Evolutionary conservation across 2,329 filamentous ascomycete species (phyloP).

Genomic region (Xylariaceae sp.): DNA sequence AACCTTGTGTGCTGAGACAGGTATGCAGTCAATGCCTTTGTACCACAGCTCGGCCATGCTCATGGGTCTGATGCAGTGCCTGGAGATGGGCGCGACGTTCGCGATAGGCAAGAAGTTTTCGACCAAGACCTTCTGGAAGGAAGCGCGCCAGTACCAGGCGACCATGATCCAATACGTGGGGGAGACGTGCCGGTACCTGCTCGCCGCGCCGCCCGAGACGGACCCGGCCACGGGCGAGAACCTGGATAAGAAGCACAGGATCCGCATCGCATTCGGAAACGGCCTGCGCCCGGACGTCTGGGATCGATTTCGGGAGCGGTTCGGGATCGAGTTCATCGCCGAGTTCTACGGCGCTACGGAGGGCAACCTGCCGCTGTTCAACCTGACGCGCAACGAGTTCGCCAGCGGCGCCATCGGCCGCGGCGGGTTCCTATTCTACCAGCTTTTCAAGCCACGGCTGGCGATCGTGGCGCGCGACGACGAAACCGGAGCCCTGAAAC

Average conservation of each 20-base stretch:
- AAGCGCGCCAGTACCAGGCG: slow-evolving; percentile 70
- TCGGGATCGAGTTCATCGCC: slow-evolving; percentile 70
- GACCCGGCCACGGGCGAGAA: slow-evolving; percentile 67
- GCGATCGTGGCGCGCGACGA: slow-evolving; percentile 72
- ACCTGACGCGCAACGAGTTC: slow-evolving; percentile 73
- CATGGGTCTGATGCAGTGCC: slow-evolving; percentile 65
- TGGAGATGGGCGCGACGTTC: slow-evolving; percentile 66
- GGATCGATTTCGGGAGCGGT: slow-evolving; percentile 80
- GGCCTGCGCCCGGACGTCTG: slow-evolving; percentile 85
- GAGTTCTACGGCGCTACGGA: slow-evolving; percentile 86
- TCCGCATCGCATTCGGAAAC: slow-evolving; percentile 81
- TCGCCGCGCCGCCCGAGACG: slow-evolving; percentile 65
- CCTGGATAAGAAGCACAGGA: slow-evolving; percentile 71
- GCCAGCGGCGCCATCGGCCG: slow-evolving; percentile 78
- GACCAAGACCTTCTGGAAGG: slow-evolving; percentile 74
- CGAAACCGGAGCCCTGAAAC: slow-evolving; percentile 67
- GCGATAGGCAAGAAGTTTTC: slow-evolving; percentile 79
- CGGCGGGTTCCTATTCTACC: slow-evolving; percentile 64
- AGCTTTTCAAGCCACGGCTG: slow-evolving; percentile 54
- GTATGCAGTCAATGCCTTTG: slow-evolving; percentile 78
- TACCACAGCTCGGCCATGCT: slow-evolving; percentile 82
- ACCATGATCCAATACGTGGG: slow-evolving; percentile 87
- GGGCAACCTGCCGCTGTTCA: slow-evolving; percentile 70
- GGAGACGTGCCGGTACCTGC: slow-evolving; percentile 81
- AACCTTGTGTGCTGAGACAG: neutral